phyloP scores from a whole-genome alignment of 2,329 filamentous ascomycete species.

The Fusarium sp. region DNA sequence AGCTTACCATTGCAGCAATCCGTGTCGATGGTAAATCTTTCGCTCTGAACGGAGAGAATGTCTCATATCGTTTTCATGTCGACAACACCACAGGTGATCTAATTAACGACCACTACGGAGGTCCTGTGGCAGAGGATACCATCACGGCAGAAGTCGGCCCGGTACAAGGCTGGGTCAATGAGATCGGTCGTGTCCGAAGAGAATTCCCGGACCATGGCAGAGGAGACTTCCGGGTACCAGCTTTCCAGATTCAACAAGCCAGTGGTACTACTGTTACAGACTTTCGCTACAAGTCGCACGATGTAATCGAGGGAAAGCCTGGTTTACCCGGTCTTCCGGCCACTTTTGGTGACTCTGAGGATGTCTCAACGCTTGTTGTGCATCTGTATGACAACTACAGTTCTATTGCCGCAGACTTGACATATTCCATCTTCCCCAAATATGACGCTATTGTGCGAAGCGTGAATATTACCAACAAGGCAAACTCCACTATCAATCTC shows the following conservation, averaged over 20 bases:
- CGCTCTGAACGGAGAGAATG: conserved; percentile 65
- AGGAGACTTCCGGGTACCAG: conserved; percentile 73
- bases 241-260: conserved; percentile 69
- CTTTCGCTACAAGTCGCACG: conserved; percentile 68
- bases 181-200: conserved; percentile 65
- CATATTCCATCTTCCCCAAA: conserved; percentile 73
- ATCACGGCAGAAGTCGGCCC: conserved; percentile 53
- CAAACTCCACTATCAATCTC: conserved; percentile 63
- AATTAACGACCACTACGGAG: conserved; percentile 72
- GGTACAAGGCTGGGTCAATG: conserved; percentile 60
- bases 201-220: conserved; percentile 74
- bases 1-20: conserved; percentile 57
- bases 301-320: conserved; percentile 67
- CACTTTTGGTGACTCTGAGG: conserved; percentile 66
- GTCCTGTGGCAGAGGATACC: conserved; percentile 63
- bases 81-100: conserved; percentile 68
- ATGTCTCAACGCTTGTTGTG: conserved; percentile 71
- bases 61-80: conserved; percentile 74
- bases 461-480: conserved; percentile 71
- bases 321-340: conserved; percentile 67
- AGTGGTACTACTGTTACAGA: conserved; percentile 70
- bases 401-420: conserved; percentile 67
- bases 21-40: conserved; percentile 67
- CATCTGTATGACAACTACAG: conserved; percentile 70
- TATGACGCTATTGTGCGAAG: conserved; percentile 72